These are phyloP conservation scores for Nidula microcarpa DNA, from an alignment of 768 basidiomycete species.

Conservation along the genomic window DNA sequence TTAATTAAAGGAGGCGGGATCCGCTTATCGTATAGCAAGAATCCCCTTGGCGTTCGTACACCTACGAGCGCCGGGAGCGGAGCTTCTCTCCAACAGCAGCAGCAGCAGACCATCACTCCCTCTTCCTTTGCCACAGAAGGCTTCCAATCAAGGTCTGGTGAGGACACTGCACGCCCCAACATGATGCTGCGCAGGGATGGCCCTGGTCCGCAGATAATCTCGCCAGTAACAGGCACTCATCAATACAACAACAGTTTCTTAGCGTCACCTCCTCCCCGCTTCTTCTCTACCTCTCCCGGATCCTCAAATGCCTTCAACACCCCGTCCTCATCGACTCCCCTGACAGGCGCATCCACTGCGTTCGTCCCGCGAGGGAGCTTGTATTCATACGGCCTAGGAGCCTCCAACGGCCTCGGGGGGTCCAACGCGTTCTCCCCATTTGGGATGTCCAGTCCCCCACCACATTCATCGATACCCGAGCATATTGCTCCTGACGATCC, in stretches of 20 bases:
- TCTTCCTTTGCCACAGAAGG: too few species aligned
- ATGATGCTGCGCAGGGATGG: conserved; percentile 11
- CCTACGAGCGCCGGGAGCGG: conserved; percentile 57
- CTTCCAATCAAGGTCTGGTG: too few species aligned
- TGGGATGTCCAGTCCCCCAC: conserved; percentile 24
- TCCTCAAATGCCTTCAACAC: conserved; percentile 20
- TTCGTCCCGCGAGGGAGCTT: conserved; percentile 30
- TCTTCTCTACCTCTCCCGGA: conserved; percentile 36
- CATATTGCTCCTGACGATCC: conserved; percentile 25
- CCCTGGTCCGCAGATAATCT: too few species aligned
- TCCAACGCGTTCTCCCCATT: conserved; percentile 31
- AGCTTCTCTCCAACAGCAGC: conserved; percentile 32
- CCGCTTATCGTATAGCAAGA: conserved; percentile 95
- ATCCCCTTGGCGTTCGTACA: conserved; percentile 90
- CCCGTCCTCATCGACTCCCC: conserved; percentile 18
- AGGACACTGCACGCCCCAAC: too few species aligned
- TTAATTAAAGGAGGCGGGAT: conserved; percentile 96
- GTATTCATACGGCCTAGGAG: conserved; percentile 21
- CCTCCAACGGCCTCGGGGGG: conserved; percentile 13
- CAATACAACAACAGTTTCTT: conserved; percentile 27
- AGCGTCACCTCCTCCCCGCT: conserved; percentile 43
- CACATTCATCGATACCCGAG: conserved; percentile 33
- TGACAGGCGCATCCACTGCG: conserved; percentile 26
- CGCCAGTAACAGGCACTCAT: conserved; percentile 9
- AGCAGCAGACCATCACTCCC: too few species aligned